Base-by-base conservation (phyloP, 2,329 filamentous ascomycete genomes). In the Talaromyces amestolkiae region DNA sequence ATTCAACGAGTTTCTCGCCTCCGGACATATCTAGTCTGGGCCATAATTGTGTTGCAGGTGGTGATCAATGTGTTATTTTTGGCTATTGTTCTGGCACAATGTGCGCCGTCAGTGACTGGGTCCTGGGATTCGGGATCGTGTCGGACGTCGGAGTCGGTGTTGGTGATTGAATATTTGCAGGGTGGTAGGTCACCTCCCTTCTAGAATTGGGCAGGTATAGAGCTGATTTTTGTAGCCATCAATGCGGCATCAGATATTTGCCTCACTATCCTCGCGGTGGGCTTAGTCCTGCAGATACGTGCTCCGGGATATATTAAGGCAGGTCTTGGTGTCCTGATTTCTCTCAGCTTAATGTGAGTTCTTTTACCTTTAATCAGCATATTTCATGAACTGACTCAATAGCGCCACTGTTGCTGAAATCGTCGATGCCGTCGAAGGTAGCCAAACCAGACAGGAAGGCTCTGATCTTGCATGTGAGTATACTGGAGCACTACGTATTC, bases 11-110 rank as follows among this genome's bases (percentile, higher is more conserved):
- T 70, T 58, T 65, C 61, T 9, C 33, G 35, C n/a, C 31, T 43
- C 10, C 67, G 53, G 8, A 58, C 66, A 11, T 65, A 67, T 45
- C 64, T 70, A 0, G 37, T 71, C 1, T 70, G 68, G 45, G 56
- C 54, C 19, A 43, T 70, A 13, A 67, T 66, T 3, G 37, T 63
- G 1, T 15, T 70, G 2, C 70, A 69, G 2, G 61, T 70, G 13
- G 49, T 63, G 9, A 45, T 63, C 51, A 70, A 68, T 22, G 63
- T 67, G 8, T 11, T 69, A 9, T 67, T 68, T 17, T 45, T 71
- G 15, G 43, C 67, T 59, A 61, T 58, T 11, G 54, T 65, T 7
- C 64, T 67, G 3, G 70, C 64, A 6, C 66, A 65, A 37, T 71
- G 70, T 47, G 53, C 54, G 2, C 66, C 61, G 17, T 53, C 49